Evolutionary conservation across 2,329 filamentous ascomycete genomes (phyloP).

Genomic region (Sporothrix mexicana): DNA sequence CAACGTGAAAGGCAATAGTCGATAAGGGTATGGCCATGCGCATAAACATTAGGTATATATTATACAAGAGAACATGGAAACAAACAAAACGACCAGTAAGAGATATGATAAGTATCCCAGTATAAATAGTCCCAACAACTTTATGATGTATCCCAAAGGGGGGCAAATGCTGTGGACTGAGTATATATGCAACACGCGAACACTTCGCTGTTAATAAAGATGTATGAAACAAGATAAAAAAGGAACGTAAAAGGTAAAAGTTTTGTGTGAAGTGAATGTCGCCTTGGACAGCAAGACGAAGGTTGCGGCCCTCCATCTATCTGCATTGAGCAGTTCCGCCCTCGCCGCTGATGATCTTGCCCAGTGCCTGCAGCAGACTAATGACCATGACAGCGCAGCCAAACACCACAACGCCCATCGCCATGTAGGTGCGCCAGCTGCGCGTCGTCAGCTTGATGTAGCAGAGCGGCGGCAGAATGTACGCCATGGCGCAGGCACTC

Average conservation of each 20-base stretch:
- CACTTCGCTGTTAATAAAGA: constrained; percentile 17
- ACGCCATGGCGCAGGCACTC: constrained; percentile 90
- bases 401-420: constrained; percentile 76
- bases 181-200: constrained; percentile 15
- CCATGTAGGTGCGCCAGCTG: constrained; percentile 74
- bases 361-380: constrained; percentile 73
- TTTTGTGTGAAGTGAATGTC: too few relatives aligned
- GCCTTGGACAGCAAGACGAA: background rate
- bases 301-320: constrained; percentile 1
- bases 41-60: too few relatives aligned
- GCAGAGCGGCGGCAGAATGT: constrained; percentile 92
- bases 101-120: background rate
- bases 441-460: constrained; percentile 89
- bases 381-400: constrained; percentile 81
- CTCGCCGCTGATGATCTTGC: constrained; percentile 63
- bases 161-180: background rate
- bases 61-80: background rate
- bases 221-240: background rate
- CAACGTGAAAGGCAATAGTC: background rate
- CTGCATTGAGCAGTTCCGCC: constrained; percentile 34
- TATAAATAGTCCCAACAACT: constrained; percentile 11
- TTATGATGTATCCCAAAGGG: background rate
- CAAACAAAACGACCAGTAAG: background rate
- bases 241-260: too few relatives aligned
- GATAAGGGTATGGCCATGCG: background rate